Percentiles rank a stretch among this genome's conserved stretches.
Conservation (phyloP, 83 land plant genomes). For the Picea abies region DNA sequence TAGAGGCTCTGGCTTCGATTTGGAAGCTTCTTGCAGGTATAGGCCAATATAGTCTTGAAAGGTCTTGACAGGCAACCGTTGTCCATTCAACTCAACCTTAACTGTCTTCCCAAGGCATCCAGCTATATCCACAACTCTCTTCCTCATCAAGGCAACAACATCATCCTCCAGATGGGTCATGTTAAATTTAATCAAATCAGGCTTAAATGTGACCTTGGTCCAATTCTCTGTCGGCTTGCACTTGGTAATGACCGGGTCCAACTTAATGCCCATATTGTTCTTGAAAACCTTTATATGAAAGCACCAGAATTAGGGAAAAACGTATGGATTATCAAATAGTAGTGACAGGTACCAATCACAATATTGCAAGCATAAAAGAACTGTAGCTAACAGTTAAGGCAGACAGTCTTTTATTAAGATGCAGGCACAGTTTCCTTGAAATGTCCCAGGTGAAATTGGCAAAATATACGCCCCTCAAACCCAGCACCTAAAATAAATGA, state of each 20-base stretch:
- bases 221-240: constrained; percentile 89
- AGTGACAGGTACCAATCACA: no score
- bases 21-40: constrained; percentile 38
- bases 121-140: constrained; percentile 93
- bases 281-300: constrained; percentile 67
- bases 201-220: constrained; percentile 98
- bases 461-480: no score
- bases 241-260: constrained; percentile 76
- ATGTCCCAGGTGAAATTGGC: no score
- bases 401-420: no score
- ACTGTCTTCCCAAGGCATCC: constrained; percentile 91
- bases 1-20: constrained; percentile 34
- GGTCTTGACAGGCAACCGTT: constrained; percentile 73
- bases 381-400: no score
- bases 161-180: constrained; percentile 92
- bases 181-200: constrained; percentile 87
- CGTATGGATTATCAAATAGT: no score
- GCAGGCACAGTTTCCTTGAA: no score
- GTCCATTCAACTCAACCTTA: constrained; percentile 93
- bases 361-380: no score
- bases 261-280: constrained; percentile 85
- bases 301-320: neutral
- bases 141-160: constrained; percentile 94
- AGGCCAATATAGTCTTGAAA: constrained; percentile 70
- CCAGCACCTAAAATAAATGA: no score